Evolutionary conservation across 805 yeast genomes (phyloP).

Genomic region (Metschnikowia henanensis): DNA sequence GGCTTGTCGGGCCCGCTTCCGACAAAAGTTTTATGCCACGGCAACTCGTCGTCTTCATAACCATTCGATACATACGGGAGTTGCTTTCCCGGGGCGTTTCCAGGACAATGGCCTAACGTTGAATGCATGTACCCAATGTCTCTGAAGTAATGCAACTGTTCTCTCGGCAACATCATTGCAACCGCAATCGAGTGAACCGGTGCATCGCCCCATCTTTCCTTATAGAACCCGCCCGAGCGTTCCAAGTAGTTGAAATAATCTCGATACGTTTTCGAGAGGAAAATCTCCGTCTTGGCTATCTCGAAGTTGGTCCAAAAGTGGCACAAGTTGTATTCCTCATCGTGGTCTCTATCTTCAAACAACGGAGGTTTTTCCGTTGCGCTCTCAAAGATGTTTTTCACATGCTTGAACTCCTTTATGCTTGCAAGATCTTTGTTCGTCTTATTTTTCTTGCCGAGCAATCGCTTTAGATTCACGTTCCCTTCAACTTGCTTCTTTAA

Average conservation of each 20-base stretch:
- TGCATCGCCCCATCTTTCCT: slow-evolving; percentile 98
- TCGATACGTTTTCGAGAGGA: slow-evolving; percentile 62
- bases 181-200: slow-evolving; percentile 90
- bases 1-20: slow-evolving; percentile 27
- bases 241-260: slow-evolving; percentile 72
- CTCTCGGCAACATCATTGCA: slow-evolving; percentile 66
- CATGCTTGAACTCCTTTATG: slow-evolving; percentile 20
- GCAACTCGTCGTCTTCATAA: slow-evolving; percentile 28
- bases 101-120: slow-evolving; percentile 80
- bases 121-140: slow-evolving; percentile 91
- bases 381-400: slow-evolving; percentile 39
- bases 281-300: slow-evolving; percentile 80
- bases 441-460: slow-evolving; percentile 23
- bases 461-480: slow-evolving; percentile 25
- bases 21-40: slow-evolving; percentile 21
- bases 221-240: slow-evolving; percentile 75
- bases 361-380: slow-evolving; percentile 30
- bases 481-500: slow-evolving; percentile 30
- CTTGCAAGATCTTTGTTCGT: slow-evolving; percentile 22
- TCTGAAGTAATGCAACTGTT: slow-evolving; percentile 84
- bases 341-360: slow-evolving; percentile 58
- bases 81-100: slow-evolving; percentile 38
- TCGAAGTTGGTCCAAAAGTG: slow-evolving; percentile 96
- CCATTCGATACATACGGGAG: slow-evolving; percentile 25
- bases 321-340: slow-evolving; percentile 71